Percentiles rank a stretch among this genome's conserved stretches.
Conservation (phyloP, 805 yeast genomes). For the Teunomyces funiuensis region DNA sequence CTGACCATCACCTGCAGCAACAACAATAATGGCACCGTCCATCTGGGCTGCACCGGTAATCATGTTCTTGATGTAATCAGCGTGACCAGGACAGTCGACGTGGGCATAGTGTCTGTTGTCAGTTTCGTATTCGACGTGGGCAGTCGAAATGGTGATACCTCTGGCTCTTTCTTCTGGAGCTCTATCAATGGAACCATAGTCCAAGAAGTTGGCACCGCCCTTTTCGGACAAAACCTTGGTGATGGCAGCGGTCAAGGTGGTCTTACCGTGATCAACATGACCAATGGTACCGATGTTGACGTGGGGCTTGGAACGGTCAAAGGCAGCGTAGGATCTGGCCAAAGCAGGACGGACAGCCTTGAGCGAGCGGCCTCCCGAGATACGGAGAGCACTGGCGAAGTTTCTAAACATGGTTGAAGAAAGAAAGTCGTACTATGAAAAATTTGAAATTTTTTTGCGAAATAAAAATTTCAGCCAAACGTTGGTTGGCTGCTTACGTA, state of each 20-base stretch:
- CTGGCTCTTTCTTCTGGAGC: constrained; percentile 99
- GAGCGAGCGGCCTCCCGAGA: constrained; percentile 21
- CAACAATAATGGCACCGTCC: constrained; percentile 99
- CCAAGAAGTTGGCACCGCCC: constrained; percentile 93
- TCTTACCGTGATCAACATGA: constrained; percentile 98
- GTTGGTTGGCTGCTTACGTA: constrained; percentile 1
- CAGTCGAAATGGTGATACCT: constrained; percentile 97
- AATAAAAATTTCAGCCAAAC: background rate
- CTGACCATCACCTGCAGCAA: constrained; percentile 98
- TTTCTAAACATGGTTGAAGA: constrained; percentile 27
- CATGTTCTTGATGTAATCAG: constrained; percentile 98
- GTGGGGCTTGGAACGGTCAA: constrained; percentile 95
- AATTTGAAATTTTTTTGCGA: constrained; percentile 1
- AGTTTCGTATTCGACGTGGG: constrained; percentile 97
- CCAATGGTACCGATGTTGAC: constrained; percentile 97
- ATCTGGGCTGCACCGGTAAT: constrained; percentile 99
- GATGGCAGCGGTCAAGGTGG: constrained; percentile 97
- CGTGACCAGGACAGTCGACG: constrained; percentile 98
- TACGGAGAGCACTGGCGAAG: constrained; percentile 29
- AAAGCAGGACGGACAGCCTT: constrained; percentile 28
- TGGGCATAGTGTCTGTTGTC: constrained; percentile 94
- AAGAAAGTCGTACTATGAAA: constrained; percentile 7
- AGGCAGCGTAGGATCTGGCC: constrained; percentile 59
- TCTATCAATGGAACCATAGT: constrained; percentile 89
- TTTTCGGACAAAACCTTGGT: constrained; percentile 85